Percentiles rank a stretch among this genome's conserved stretches.
Evolutionary conservation across 176 grass and related monocot species (phyloP).

Genomic region (Phragmites australis): DNA sequence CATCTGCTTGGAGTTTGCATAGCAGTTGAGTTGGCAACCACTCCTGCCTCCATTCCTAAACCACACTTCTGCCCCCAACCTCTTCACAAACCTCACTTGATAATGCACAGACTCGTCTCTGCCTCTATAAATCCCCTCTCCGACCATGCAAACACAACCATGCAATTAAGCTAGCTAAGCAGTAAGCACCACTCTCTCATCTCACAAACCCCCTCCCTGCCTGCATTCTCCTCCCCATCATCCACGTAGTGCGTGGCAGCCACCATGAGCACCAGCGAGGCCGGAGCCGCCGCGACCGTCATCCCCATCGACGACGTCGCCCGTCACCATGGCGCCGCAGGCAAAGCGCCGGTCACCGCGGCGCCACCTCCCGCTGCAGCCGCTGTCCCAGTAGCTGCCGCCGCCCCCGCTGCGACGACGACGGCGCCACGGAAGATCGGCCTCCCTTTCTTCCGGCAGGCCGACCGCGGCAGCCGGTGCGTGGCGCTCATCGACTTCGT

Average conservation of each 20-base stretch:
- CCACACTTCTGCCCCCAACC: constrained; percentile 4
- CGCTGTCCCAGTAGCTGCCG: background rate
- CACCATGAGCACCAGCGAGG: constrained; percentile 68
- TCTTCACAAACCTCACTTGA: background rate
- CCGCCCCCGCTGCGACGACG: background rate
- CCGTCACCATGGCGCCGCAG: background rate
- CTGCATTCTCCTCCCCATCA: background rate
- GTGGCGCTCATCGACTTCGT: constrained; percentile 76
- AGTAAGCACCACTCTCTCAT: background rate
- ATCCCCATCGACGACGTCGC: constrained; percentile 53
- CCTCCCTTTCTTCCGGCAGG: constrained; percentile 41
- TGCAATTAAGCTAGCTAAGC: background rate
- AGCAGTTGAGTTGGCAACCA: constrained; percentile 49
- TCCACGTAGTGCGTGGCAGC: background rate
- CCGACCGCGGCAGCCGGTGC: constrained; percentile 50
- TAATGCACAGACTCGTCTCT: background rate
- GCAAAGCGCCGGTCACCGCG: constrained; percentile 39
- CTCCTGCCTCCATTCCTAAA: constrained; percentile 18
- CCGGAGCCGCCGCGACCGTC: constrained; percentile 44
- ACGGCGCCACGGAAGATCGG: constrained; percentile 33
- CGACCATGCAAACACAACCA: background rate
- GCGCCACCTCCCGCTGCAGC: constrained; percentile 1
- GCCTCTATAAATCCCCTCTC: constrained; percentile 14
- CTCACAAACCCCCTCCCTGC: background rate
- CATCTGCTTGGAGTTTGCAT: background rate